phyloP scores from a whole-genome alignment of 176 grass and related monocot genomes.

The Bonia amplexicaulis region DNA sequence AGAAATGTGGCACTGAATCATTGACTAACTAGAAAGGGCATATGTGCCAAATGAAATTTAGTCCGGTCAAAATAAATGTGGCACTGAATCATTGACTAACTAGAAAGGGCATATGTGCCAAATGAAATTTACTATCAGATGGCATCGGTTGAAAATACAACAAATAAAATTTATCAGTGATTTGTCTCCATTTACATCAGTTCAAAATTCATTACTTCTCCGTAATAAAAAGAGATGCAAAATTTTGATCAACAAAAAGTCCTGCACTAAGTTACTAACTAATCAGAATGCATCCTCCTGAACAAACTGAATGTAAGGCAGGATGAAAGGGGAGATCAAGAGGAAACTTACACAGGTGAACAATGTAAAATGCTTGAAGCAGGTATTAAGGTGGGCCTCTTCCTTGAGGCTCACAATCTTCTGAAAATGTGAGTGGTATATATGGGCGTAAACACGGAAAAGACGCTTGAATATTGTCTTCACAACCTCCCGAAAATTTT shows the following conservation, averaged over 20 bases:
- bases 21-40: not conserved
- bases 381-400: slow-evolving; percentile 96
- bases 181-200: not conserved
- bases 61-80: not conserved
- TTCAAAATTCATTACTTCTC: not conserved
- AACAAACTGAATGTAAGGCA: not conserved
- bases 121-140: not conserved
- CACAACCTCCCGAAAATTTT: slow-evolving; percentile 76
- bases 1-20: not conserved
- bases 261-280: not conserved
- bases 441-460: slow-evolving; percentile 93
- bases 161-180: not conserved
- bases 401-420: slow-evolving; percentile 94
- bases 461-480: slow-evolving; percentile 94
- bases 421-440: slow-evolving; percentile 93
- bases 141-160: not conserved
- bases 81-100: not conserved
- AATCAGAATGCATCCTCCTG: not conserved
- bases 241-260: not conserved
- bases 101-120: not conserved
- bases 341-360: slow-evolving; percentile 75
- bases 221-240: not conserved
- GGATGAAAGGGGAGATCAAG: not conserved
- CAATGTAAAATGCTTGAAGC: slow-evolving; percentile 98
- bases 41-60: not conserved